These are phyloP conservation scores for Malassezia caprae DNA, from an alignment of 1,284 basidiomycete species.

Conservation along the genomic window DNA sequence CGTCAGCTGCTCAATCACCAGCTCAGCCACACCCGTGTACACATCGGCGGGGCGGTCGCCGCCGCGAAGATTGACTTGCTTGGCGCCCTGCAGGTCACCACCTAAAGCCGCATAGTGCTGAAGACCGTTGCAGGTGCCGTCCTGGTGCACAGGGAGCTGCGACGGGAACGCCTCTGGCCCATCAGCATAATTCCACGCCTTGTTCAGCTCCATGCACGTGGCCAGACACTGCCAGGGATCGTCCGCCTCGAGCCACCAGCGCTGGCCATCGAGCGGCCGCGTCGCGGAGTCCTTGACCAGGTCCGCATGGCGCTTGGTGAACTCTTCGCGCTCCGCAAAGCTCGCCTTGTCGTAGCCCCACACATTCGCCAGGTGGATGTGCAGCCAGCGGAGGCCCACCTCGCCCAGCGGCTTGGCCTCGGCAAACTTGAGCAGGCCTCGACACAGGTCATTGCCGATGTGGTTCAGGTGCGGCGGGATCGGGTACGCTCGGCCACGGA, in stretches of 20 bases:
- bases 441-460: constrained; percentile 86
- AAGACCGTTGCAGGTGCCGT: constrained; percentile 95
- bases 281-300: constrained; percentile 75
- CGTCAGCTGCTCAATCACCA: constrained; percentile 51
- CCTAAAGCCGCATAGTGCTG: constrained; percentile 98
- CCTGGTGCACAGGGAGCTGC: constrained; percentile 85
- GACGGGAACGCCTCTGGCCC: constrained; percentile 66
- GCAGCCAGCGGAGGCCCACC: constrained; percentile 71
- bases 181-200: constrained; percentile 57
- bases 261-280: constrained; percentile 48
- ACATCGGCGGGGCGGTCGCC: constrained; percentile 87
- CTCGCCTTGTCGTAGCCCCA: constrained; percentile 90
- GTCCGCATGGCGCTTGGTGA: constrained; percentile 63
- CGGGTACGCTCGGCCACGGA: constrained; percentile 93
- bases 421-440: constrained; percentile 77
- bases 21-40: constrained; percentile 76
- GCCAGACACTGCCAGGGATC: constrained; percentile 97
- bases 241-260: constrained; percentile 70
- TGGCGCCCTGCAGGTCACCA: constrained; percentile 77
- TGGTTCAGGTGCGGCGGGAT: constrained; percentile 92
- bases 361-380: constrained; percentile 85
- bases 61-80: constrained; percentile 81
- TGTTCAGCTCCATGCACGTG: constrained; percentile 73
- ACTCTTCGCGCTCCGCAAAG: constrained; percentile 78
- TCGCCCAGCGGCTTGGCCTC: constrained; percentile 69